Evolutionary conservation across 2,329 filamentous ascomycete species (phyloP), one percentile per base, ranked within the genome.

Genomic region (Colletotrichum karsti): DNA sequence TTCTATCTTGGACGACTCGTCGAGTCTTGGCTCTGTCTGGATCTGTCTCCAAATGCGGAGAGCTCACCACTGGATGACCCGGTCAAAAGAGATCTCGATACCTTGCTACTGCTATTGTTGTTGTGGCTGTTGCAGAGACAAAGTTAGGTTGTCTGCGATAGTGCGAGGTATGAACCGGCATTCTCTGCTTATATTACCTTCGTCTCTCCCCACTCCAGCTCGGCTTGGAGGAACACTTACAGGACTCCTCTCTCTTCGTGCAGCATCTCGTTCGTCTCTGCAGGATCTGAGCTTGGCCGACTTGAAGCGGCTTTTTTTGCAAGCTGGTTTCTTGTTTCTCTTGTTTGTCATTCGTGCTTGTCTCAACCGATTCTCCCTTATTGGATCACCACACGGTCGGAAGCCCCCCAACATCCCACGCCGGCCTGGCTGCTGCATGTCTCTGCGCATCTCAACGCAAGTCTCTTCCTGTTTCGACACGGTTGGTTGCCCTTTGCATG

Each of bases 21-120:
- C 24, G 18, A 46, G 48, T 61, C 57, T 65, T 65, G 63, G 62
- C 62, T 61, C n/a, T 50, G 10, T 50, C 33, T 60, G 60, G 24
- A 41, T 63, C 30, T 63, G 39, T 57, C 46, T 54, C 63, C 48
- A 54, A 39, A 18, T 63, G 60, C 41, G 30, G 51, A 33, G 41
- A 63, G 51, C 30, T 63, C 13, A 33, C 41, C 18, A 30, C 20
- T 15, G 8, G 20, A 24, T 10, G n/a, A 46, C 20, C 39, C 18
- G 39, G 39, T 42, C 8, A 12, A 33, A 13, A 35, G 33, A 26
- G 15, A 50, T 50, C 22, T 26, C 28, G 26, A n/a, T 22, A 12
- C 50, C 50, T 26, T 35, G 50, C 18, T 35, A 26, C 50, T 33
- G 28, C 28, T 35, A 20, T 35, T 53, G 18, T 53, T 22, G 50